Evolutionary conservation across 2,329 filamentous ascomycete species (phyloP).

Genomic region (Chrysosporium queenslandicum): DNA sequence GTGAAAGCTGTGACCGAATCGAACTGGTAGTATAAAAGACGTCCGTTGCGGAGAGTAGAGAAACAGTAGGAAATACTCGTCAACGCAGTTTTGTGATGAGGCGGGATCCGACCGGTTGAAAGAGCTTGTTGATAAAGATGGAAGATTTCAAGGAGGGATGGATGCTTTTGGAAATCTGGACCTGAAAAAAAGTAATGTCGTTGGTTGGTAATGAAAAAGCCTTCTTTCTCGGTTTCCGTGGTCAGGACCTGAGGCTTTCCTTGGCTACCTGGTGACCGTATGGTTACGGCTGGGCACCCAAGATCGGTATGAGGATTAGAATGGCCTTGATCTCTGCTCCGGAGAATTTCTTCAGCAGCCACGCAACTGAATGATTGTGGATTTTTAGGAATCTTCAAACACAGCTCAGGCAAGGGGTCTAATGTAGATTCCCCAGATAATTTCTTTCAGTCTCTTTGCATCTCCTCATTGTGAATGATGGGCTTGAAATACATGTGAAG

Average conservation of each 20-base stretch:
- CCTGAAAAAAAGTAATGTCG: constrained; percentile 5
- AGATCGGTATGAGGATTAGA: background rate
- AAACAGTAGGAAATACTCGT: background rate
- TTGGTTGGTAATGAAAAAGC: constrained; percentile 9
- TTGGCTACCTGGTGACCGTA: constrained; percentile 1
- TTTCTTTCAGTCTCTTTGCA: background rate
- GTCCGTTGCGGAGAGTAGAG: constrained; percentile 4
- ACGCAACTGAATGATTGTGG: background rate
- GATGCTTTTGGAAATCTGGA: constrained; percentile 3
- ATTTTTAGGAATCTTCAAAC: background rate
- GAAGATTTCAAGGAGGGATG: constrained; percentile 1
- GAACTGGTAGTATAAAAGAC: background rate
- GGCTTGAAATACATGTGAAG: background rate
- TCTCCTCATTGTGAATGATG: background rate
- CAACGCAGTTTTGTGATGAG: background rate
- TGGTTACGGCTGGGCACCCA: constrained; percentile 1
- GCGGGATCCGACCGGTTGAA: constrained; percentile 1
- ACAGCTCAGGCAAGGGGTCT: background rate
- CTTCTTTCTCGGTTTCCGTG: constrained; percentile 7
- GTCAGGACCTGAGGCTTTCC: background rate
- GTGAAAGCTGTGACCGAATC: background rate
- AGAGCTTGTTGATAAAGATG: constrained; percentile 9
- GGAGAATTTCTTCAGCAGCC: background rate
- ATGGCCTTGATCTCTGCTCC: background rate
- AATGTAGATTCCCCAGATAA: background rate